Conservation (phyloP, 805 yeast species). For the Kuraishia molischiana region DNA sequence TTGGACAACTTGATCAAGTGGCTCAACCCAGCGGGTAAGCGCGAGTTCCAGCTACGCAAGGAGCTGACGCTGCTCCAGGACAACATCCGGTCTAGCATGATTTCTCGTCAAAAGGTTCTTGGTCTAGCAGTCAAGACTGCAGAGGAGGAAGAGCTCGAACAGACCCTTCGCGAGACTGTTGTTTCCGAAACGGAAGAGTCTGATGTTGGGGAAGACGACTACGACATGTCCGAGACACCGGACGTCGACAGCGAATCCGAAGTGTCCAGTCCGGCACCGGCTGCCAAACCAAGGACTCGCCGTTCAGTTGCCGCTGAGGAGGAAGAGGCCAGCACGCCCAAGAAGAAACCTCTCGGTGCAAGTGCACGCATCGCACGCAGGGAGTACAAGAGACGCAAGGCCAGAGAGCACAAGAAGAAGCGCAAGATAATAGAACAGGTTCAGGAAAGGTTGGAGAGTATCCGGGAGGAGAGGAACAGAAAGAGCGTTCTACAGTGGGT, state of each 20-base stretch:
- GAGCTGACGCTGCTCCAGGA: conserved; percentile 48
- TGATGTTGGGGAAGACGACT: conserved; percentile 10
- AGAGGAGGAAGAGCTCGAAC: conserved; percentile 30
- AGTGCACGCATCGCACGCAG: conserved; percentile 25
- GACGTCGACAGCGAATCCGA: conserved; percentile 6
- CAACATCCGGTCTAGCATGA: conserved; percentile 42
- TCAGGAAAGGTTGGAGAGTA: conserved; percentile 18
- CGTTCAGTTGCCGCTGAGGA: conserved; percentile 17
- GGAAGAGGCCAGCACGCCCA: conserved; percentile 16
- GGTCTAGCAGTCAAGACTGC: conserved; percentile 30
- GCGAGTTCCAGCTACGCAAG: conserved; percentile 59
- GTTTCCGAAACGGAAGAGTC: conserved; percentile 22
- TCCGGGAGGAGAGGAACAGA: conserved; percentile 29
- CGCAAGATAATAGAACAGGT: conserved; percentile 14
- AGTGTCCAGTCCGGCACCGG: conserved; percentile 2
- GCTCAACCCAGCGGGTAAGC: conserved; percentile 65
- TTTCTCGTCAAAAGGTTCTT: conserved; percentile 47
- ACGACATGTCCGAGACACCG: conserved; percentile 10
- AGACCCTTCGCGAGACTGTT: conserved; percentile 27
- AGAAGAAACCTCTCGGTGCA: conserved; percentile 21
- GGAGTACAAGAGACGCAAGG: conserved; percentile 21
- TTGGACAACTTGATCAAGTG: conserved; percentile 47
- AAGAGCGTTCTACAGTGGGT: conserved; percentile 51
- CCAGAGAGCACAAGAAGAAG: conserved; percentile 22
- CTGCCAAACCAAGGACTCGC: conserved; percentile 21